Evolutionary conservation across 2,329 filamentous ascomycete species (phyloP).

Genomic region (Periconia sp.): DNA sequence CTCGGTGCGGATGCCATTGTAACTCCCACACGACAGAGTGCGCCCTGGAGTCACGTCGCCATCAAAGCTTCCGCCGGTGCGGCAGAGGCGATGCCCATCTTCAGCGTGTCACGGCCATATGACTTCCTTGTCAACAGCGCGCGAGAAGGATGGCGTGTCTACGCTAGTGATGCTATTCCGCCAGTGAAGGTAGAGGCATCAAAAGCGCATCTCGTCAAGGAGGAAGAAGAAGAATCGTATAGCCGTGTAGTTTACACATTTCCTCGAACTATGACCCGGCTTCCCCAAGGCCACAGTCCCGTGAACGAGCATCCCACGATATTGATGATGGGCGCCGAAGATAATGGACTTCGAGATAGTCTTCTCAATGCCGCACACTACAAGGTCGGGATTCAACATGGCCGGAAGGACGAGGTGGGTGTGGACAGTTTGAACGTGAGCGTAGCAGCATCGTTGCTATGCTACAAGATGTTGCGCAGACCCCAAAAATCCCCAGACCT

Average conservation of each 20-base stretch:
- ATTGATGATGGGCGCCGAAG: conserved; percentile 63
- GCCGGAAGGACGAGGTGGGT: conserved; percentile 51
- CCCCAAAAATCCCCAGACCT: conserved; percentile 21
- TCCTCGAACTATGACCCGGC: conserved; percentile 19
- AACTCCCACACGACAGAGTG: conserved; percentile 70
- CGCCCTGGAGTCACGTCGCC: conserved; percentile 72
- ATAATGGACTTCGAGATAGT: conserved; percentile 27
- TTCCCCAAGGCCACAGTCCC: conserved; percentile 27
- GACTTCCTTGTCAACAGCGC: conserved; percentile 71
- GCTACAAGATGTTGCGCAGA: conserved; percentile 64
- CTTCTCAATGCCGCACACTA: conserved; percentile 61
- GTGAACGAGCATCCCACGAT: conserved; percentile 63
- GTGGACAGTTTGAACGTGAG: conserved; percentile 95
- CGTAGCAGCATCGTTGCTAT: conserved; percentile 79
- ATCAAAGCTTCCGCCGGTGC: conserved; percentile 89
- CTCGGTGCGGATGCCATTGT: conserved; percentile 85
- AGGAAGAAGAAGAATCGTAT: neutral
- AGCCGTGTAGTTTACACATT: conserved; percentile 28
- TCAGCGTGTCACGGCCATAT: conserved; percentile 67
- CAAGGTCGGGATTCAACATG: conserved; percentile 63
- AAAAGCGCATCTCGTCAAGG: neutral
- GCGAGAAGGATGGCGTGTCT: conserved; percentile 77
- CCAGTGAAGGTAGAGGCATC: conserved; percentile 10
- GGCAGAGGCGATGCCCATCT: conserved; percentile 74
- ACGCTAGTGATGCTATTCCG: conserved; percentile 62